phyloP scores from a whole-genome alignment of 257 asterid genomes.

The Gardenia jasminoides region DNA sequence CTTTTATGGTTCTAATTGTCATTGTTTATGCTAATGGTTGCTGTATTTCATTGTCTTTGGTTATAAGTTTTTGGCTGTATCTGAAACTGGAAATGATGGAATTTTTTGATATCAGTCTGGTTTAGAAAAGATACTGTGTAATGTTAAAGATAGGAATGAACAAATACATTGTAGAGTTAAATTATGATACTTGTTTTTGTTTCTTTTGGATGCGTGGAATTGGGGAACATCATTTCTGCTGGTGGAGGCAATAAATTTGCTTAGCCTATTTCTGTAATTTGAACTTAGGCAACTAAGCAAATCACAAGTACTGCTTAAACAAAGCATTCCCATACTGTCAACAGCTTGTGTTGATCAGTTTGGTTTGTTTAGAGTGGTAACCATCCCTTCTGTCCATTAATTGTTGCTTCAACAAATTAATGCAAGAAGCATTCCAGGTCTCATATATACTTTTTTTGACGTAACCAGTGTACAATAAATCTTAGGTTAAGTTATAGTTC shows the following conservation, averaged over 20 bases:
- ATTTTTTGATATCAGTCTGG: no score
- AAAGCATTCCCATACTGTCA: not conserved
- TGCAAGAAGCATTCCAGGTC: not conserved
- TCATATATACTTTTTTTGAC: no score
- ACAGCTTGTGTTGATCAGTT: not conserved
- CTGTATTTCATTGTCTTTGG: no score
- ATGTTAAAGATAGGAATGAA: not conserved
- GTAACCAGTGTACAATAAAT: not conserved
- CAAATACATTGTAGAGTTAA: no score
- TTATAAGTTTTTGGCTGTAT: no score
- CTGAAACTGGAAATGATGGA: no score
- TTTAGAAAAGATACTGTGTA: not conserved
- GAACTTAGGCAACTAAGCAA: not conserved
- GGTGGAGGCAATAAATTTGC: not conserved
- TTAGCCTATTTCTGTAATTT: no score
- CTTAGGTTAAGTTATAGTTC: not conserved
- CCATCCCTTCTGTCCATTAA: not conserved
- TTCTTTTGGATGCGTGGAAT: not conserved
- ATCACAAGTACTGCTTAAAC: not conserved
- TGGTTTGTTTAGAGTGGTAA: not conserved
- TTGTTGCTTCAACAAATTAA: no score
- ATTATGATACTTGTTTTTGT: no score
- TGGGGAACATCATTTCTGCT: not conserved
- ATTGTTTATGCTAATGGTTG: not conserved
- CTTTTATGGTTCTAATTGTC: not conserved